phyloP scores from a whole-genome alignment of 2,329 filamentous ascomycete genomes.

The Chalara sp. region DNA sequence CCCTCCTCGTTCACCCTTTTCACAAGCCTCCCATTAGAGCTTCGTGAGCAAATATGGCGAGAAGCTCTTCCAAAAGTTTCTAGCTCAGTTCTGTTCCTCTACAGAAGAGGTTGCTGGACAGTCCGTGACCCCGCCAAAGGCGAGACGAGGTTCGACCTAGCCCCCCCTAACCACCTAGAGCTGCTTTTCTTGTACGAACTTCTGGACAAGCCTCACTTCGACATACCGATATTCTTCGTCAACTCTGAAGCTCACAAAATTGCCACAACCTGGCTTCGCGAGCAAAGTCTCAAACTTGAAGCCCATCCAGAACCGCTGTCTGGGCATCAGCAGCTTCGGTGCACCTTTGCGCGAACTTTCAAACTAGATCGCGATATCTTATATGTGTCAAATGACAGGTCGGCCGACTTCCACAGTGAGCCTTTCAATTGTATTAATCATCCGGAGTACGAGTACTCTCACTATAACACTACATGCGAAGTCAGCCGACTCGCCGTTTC shows the following conservation, averaged over 20 bases:
- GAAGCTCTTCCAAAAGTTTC: not conserved
- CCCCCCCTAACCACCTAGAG: not conserved
- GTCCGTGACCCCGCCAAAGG: not conserved
- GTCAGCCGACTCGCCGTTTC: not conserved
- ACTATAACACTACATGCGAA: not conserved
- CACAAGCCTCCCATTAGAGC: not conserved
- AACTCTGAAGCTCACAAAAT: not conserved
- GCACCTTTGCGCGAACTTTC: not conserved
- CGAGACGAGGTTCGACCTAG: not conserved
- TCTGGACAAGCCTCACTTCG: not conserved
- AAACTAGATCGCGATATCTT: not conserved
- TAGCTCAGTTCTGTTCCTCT: not conserved
- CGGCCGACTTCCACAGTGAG: not conserved
- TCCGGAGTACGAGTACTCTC: not conserved
- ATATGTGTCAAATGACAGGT: not conserved
- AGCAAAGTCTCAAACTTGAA: not conserved
- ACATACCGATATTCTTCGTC: not conserved
- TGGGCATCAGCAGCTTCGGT: not conserved
- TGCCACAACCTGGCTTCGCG: not conserved
- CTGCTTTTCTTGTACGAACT: not conserved
- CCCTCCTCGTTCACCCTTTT: not conserved
- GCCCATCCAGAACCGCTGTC: not conserved
- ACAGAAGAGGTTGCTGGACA: not conserved
- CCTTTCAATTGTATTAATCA: not conserved
- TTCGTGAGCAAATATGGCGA: not conserved